Base-by-base conservation (phyloP, 306 rosid species). In the Casuarina equisetifolia region DNA sequence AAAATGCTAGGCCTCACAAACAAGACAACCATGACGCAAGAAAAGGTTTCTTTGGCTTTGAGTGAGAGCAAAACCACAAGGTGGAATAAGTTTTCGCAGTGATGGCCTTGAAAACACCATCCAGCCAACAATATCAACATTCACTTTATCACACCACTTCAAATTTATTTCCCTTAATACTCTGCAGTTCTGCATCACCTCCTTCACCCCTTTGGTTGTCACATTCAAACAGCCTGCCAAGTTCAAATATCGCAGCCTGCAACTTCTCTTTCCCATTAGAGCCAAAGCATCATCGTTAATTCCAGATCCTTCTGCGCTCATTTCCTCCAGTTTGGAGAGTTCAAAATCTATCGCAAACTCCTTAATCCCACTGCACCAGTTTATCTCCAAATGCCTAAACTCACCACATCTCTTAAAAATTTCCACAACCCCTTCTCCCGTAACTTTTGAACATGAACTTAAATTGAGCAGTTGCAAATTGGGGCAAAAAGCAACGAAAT, bases 121-220 rank as follows among this genome's bases (percentile, higher is more conserved):
- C 88, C 84, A 76, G 57, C 83, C 76, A 78, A 89, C 74, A 74
- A 87, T 68, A 76, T 81, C 83, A 52, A 55, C 67, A 75, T 32
- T 42, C 76, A 90, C 83, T 10, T 72, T 70, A 25, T 58, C 3
- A 75, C 94, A 90, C n/a, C 58, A 54, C 81, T 55, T 75, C 73
- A 94, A 83, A 81, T 87, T 85, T 72, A 94, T 83, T 87, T 83
- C 89, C 85, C 85, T 87, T 83, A 94, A 57, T 67, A 50, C 35
- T 68, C 40, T 81, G 85, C 97, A 94, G 38, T 82, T 84, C 77
- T 62, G 52, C 36, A 87, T 86, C 48, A 92, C 88, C 59, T 82
- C 80, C 81, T 73, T 85, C 81, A 85, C 88, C 51, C 98, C 97
- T 35, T 84, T 81, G 5, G 53, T 68, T 17, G 95, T 94, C 64